Evolutionary conservation across 306 rosid species (phyloP).

Genomic region (Clitoria ternatea): DNA sequence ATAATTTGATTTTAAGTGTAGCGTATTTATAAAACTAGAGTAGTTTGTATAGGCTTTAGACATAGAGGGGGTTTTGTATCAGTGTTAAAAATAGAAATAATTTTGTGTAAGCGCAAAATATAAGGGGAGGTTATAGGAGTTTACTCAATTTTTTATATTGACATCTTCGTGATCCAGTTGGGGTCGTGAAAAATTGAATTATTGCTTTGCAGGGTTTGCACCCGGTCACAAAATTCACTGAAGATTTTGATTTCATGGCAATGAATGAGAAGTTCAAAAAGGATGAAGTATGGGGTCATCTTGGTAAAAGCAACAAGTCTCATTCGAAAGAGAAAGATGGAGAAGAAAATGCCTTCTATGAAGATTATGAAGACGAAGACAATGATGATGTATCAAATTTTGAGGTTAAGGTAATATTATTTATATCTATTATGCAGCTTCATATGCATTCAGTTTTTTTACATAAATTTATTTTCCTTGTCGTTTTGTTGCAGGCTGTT

Average conservation of each 20-base stretch:
- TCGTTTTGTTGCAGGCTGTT: conserved; percentile 46
- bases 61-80: too few relatives aligned
- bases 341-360: conserved; percentile 55
- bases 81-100: too few relatives aligned
- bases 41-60: too few relatives aligned
- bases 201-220: conserved; percentile 54
- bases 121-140: too few relatives aligned
- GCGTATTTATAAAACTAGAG: too few relatives aligned
- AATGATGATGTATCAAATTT: conserved; percentile 41
- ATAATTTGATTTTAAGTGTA: too few relatives aligned
- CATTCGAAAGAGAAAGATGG: conserved; percentile 47
- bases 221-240: conserved; percentile 64
- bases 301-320: conserved; percentile 68
- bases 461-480: not conserved
- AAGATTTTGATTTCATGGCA: conserved; percentile 89
- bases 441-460: not conserved
- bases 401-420: conserved; percentile 47
- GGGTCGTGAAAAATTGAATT: conserved; percentile 2
- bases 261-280: conserved; percentile 98
- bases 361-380: conserved; percentile 63
- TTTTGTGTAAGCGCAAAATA: too few relatives aligned
- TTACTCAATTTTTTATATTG: too few relatives aligned
- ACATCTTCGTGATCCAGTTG: too few relatives aligned
- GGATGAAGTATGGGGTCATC: conserved; percentile 99
- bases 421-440: conserved; percentile 5